Base-by-base conservation (phyloP, 441 rosid species). In the Erodium chrysanthum region DNA sequence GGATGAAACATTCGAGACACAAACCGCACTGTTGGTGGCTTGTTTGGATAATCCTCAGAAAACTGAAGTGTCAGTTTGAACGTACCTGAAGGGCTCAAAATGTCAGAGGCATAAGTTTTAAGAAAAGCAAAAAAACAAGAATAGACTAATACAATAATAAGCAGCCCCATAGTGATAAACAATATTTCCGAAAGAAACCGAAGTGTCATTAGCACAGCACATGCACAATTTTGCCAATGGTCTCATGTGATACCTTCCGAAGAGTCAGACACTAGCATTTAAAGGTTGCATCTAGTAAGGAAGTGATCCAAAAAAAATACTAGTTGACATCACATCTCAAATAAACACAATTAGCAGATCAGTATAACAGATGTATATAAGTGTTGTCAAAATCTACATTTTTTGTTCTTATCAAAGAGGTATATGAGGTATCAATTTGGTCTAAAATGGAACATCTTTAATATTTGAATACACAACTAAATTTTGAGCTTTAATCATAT, bases 1-100 rank as follows among this genome's bases (percentile, higher is more conserved):
- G 86, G 84, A 35, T 83, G 86, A 63, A 83, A 83, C 86, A 83
- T 82, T 29, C 83, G 74, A 48, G 85, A 82, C 66, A 82, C 83
- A 9, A 79, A 81, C 14, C 84, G 79, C 14, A 83, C 84, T 10
- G 77, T 77, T 23, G 82, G 87, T 71, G 84, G 88, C 66, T 84
- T 84, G 68, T 84, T 84, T 21, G 88, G 88, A 72, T 82, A 84
- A 67, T 82, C 85, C 78, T 84, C 88, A 0, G 80, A 21, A 58
- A 84, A 82, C 14, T 80, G 86, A 69, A 83, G 76, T 21, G 83
- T 77, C 81, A 78, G 46, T 80, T 82, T 79, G 74, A 83, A 81
- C 71, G 81, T 83, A 68, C 86, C 86, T 83, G 80, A 59, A 66
- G 58, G 70, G 63, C 29, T 37, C 58, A 64, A 75, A n/a, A 46